Evolutionary conservation across 331 rosid species (phyloP).

Genomic region (Telfairia occidentalis): DNA sequence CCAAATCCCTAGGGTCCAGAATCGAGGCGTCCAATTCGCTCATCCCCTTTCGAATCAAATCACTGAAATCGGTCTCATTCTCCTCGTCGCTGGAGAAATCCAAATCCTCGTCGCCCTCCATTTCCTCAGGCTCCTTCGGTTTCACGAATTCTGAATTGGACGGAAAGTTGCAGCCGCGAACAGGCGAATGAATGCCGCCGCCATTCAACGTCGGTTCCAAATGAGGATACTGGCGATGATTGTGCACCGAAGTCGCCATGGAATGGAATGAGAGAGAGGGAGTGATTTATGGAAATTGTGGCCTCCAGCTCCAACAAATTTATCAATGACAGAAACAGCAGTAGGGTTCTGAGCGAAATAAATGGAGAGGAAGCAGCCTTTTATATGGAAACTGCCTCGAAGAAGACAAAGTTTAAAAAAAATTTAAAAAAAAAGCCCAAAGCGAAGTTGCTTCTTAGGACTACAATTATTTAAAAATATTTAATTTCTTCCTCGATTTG

Average conservation of each 20-base stretch:
- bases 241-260: slow-evolving; percentile 58
- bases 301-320: background rate
- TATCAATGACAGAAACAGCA: background rate
- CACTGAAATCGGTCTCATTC: slow-evolving; percentile 8
- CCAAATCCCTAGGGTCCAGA: slow-evolving; percentile 49
- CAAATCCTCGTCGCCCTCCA: slow-evolving; percentile 6
- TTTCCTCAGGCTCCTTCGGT: background rate
- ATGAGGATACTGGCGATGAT: slow-evolving; percentile 28
- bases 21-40: slow-evolving; percentile 45
- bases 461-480: background rate
- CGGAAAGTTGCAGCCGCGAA: slow-evolving; percentile 1
- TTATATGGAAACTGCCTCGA: background rate
- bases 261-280: background rate
- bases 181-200: slow-evolving; percentile 31
- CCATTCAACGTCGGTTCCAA: slow-evolving; percentile 26
- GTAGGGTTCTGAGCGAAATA: background rate
- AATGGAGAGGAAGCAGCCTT: background rate
- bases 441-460: background rate
- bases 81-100: slow-evolving; percentile 44
- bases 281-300: background rate
- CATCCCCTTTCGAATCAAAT: slow-evolving; percentile 24
- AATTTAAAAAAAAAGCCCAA: background rate
- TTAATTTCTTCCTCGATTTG: background rate
- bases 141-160: background rate
- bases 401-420: background rate